Evolutionary conservation across 2,329 filamentous ascomycete genomes (phyloP), one percentile per base, ranked within the genome.

Genomic region (Pseudogymnoascus sp.): DNA sequence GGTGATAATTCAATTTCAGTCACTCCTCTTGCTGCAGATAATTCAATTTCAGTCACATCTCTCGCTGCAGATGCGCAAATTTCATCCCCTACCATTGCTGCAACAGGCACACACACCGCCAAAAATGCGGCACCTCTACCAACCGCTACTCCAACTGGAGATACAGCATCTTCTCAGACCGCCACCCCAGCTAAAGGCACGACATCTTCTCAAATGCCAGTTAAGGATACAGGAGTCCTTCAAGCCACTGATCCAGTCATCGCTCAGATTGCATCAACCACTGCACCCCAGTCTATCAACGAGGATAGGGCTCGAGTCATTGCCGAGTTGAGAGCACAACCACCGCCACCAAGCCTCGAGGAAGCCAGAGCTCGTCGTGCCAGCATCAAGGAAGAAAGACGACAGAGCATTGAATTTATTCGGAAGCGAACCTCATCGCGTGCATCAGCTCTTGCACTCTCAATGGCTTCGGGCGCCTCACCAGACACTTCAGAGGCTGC

Each of bases 311-410:
- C 47, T 33, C 16, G 47, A 28, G 47, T 54, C 18, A 54, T 54
- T 54, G 47, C 28, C 4, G n/a, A 54, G 11, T 54, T 33, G 47
- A 54, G 47, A 54, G 47, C 47, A 6, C 28, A 61, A 0, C 58
- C 57, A 4, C 30, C 61, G 6, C 66, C 63, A n/a, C 20, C 64
- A 22, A 64, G 63, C 4, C 62, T 69, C 2, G 61, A 62, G 9
- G 30, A 67, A 58, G 66, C 59, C n/a, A 60, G 66, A 6, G 35
- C 63, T 25, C 64, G 64, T 1, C 61, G 66, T 14, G 64, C 62
- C 3, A 63, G 58, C 14, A 54, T 65, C 5, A 63, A 63, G 22
- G 37, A 61, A 8, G 57, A 62, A 37, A 57, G 62, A 25, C 18
- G 28, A 1, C 36, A 36, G 7, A 60, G 37, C 22, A 54, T 62